Percentiles rank a stretch among this genome's conserved stretches.
Conservation (phyloP, 2,329 filamentous ascomycete genomes). For the Fusarium sp. region DNA sequence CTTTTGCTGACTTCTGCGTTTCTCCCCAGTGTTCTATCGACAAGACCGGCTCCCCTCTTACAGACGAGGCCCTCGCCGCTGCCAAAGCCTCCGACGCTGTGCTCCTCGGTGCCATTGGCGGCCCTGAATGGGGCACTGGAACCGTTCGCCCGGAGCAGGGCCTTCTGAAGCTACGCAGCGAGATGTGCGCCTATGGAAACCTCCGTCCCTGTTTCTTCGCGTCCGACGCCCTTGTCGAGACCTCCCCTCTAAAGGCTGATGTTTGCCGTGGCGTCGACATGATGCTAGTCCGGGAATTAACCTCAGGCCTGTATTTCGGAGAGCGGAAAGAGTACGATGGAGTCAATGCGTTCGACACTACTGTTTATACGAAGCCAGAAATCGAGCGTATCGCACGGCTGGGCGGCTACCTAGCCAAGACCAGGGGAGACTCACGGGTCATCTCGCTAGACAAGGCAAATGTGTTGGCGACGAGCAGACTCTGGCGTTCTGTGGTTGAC, state of each 20-base stretch:
- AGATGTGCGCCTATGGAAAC: slow-evolving; percentile 94
- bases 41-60: slow-evolving; percentile 80
- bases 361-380: slow-evolving; percentile 85
- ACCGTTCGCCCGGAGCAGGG: slow-evolving; percentile 92
- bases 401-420: slow-evolving; percentile 81
- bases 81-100: slow-evolving; percentile 90
- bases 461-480: slow-evolving; percentile 85
- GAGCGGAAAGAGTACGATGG: slow-evolving; percentile 78
- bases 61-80: slow-evolving; percentile 82
- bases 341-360: slow-evolving; percentile 79
- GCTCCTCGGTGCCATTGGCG: slow-evolving; percentile 91
- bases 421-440: slow-evolving; percentile 74
- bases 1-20: background rate
- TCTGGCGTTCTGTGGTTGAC: slow-evolving; percentile 89
- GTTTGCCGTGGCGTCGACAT: slow-evolving; percentile 91
- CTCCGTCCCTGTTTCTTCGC: slow-evolving; percentile 96
- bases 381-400: slow-evolving; percentile 88
- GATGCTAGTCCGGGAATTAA: slow-evolving; percentile 92
- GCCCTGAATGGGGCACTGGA: slow-evolving; percentile 96
- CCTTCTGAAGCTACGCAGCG: slow-evolving; percentile 89
- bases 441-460: slow-evolving; percentile 97
- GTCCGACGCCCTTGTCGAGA: slow-evolving; percentile 83
- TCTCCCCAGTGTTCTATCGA: slow-evolving; percentile 83
- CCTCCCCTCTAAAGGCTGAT: slow-evolving; percentile 85
- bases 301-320: slow-evolving; percentile 95